These are phyloP conservation scores for Leishmania tarentolae DNA, from an alignment of 208 protist genomes.

Conservation along the genomic window DNA sequence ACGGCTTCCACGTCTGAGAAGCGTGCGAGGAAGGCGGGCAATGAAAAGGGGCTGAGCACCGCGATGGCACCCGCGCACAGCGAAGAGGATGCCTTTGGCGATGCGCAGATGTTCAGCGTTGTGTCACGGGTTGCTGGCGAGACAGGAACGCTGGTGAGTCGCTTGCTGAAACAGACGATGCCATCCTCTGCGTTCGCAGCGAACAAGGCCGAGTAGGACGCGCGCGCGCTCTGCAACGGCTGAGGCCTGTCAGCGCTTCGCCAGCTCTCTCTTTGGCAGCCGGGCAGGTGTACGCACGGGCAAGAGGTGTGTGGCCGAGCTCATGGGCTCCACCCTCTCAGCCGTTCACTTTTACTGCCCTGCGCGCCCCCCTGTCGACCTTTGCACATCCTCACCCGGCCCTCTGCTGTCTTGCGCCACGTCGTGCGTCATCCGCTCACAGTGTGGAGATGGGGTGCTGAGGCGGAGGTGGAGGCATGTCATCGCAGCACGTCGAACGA, in stretches of 20 bases:
- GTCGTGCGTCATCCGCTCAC: neutral
- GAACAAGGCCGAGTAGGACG: constrained; percentile 2
- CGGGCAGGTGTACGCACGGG: neutral
- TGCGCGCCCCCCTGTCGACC: neutral
- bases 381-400: neutral
- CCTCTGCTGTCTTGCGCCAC: neutral
- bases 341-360: neutral
- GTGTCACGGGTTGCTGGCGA: constrained; percentile 42
- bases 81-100: constrained; percentile 33
- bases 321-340: neutral
- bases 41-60: neutral
- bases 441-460: neutral
- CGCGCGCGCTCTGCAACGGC: neutral
- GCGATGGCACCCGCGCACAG: neutral
- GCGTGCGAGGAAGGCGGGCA: constrained; percentile 4
- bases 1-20: neutral
- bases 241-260: neutral
- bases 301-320: neutral
- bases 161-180: constrained; percentile 36
- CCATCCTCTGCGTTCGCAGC: neutral
- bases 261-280: neutral
- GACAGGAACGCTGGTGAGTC: constrained; percentile 35
- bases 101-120: constrained; percentile 56
- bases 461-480: neutral
- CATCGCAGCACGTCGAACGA: neutral